Conservation (phyloP, 257 asterid genomes). For the Nicotiana benthamiana region DNA sequence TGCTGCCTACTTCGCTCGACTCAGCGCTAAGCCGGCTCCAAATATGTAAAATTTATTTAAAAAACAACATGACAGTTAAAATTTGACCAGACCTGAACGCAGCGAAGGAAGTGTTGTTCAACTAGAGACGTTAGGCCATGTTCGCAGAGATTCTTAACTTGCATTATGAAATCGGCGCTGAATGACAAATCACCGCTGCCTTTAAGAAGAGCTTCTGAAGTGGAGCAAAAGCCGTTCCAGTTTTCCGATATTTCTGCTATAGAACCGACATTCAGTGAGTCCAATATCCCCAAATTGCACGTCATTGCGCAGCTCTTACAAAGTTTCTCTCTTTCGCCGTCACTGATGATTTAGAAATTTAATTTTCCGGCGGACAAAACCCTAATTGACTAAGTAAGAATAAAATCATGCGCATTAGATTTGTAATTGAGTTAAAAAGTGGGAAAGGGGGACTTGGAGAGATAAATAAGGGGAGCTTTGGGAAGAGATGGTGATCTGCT, state of each 20-base stretch:
- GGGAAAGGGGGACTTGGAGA: neutral
- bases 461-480: neutral
- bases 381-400: neutral
- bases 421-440: neutral
- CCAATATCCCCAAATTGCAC: slow-evolving; percentile 48
- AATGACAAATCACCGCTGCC: slow-evolving; percentile 39
- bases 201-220: slow-evolving; percentile 40
- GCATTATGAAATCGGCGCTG: slow-evolving; percentile 34
- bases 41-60: no score
- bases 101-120: slow-evolving; percentile 57
- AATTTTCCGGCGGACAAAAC: neutral
- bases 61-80: no score
- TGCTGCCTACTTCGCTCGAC: no score
- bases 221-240: slow-evolving; percentile 63
- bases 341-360: neutral
- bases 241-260: slow-evolving; percentile 42
- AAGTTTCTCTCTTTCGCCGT: neutral
- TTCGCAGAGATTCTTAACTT: slow-evolving; percentile 40
- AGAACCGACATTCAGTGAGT: slow-evolving; percentile 39
- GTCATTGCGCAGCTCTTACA: slow-evolving; percentile 29
- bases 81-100: slow-evolving; percentile 46
- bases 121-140: slow-evolving; percentile 61
- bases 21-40: no score
- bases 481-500: neutral
- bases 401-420: neutral